Evolutionary conservation across 225 moss, liverwort and hornwort genomes (phyloP).

Genomic region (Pleurozium schreberi): DNA sequence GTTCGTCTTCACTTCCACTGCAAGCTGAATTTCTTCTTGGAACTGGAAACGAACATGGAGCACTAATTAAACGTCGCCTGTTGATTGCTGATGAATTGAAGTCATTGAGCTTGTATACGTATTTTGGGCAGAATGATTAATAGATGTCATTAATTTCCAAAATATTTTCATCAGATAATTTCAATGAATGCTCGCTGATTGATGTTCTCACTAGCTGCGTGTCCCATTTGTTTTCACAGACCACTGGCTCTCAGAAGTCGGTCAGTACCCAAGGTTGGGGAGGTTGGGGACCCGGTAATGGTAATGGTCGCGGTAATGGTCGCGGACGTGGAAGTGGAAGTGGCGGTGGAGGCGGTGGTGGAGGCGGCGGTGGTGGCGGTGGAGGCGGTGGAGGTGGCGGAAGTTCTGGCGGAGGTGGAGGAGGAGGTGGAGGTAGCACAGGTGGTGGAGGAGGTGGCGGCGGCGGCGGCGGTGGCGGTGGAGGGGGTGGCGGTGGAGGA

Average conservation of each 20-base stretch:
- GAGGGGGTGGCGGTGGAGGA: rapidly evolving
- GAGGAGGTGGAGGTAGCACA: rapidly evolving
- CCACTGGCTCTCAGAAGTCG: not conserved
- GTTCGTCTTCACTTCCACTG: not conserved
- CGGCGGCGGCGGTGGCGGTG: rapidly evolving
- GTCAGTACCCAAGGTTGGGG: not conserved
- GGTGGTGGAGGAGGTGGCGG: rapidly evolving
- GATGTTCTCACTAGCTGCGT: not conserved
- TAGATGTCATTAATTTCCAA: no score
- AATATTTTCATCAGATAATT: not conserved
- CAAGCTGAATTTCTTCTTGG: not conserved
- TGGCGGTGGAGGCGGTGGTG: rapidly evolving
- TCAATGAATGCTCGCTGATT: not conserved
- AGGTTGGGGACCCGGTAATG: not conserved
- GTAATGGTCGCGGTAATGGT: not conserved
- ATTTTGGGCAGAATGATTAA: not conserved
- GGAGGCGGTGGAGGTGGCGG: rapidly evolving
- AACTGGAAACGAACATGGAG: not conserved
- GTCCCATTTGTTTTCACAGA: not conserved
- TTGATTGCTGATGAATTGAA: not conserved
- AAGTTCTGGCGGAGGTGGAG: rapidly evolving
- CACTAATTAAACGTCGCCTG: no score
- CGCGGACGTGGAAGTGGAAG: rapidly evolving
- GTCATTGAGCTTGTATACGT: not conserved
- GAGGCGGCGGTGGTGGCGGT: rapidly evolving